Evolutionary conservation across 129 eudicot species (phyloP).

Genomic region (Dittrichia graveolens): DNA sequence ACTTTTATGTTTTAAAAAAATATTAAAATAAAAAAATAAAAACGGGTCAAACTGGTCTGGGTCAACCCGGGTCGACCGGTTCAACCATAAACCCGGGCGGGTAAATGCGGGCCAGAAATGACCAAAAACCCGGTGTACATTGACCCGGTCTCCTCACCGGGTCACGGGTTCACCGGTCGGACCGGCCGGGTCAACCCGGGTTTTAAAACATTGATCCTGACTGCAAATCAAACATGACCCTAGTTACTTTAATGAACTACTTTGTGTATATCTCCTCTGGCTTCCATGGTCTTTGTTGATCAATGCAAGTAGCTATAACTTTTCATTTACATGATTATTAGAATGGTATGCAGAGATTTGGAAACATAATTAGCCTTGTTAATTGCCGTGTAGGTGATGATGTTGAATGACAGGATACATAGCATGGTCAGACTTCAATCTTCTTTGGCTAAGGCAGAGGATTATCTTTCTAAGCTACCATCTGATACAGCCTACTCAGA

Average conservation of each 20-base stretch:
- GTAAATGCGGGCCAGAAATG: too few species aligned
- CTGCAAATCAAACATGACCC: background rate
- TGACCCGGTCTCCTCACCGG: too few species aligned
- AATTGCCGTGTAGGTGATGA: constrained; percentile 57
- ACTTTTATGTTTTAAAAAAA: too few species aligned
- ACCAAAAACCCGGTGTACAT: too few species aligned
- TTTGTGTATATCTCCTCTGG: background rate
- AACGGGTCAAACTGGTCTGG: too few species aligned
- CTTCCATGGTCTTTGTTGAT: background rate
- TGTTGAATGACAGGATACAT: constrained; percentile 90
- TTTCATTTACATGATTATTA: background rate
- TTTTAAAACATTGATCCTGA: too few species aligned
- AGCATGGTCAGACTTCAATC: constrained; percentile 68
- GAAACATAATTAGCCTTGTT: constrained; percentile 18
- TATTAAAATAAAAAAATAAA: too few species aligned
- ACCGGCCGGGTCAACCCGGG: too few species aligned
- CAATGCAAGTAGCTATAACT: background rate
- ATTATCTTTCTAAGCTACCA: constrained; percentile 73
- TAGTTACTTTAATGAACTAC: constrained; percentile 1
- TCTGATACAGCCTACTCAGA: constrained; percentile 77
- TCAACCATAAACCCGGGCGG: too few species aligned
- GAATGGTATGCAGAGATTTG: background rate
- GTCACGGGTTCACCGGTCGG: too few species aligned
- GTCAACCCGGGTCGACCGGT: too few species aligned
- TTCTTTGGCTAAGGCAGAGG: constrained; percentile 82